These are phyloP conservation scores for Aspergillus texensis DNA, from an alignment of 2,329 filamentous ascomycete species.

Conservation along the genomic window DNA sequence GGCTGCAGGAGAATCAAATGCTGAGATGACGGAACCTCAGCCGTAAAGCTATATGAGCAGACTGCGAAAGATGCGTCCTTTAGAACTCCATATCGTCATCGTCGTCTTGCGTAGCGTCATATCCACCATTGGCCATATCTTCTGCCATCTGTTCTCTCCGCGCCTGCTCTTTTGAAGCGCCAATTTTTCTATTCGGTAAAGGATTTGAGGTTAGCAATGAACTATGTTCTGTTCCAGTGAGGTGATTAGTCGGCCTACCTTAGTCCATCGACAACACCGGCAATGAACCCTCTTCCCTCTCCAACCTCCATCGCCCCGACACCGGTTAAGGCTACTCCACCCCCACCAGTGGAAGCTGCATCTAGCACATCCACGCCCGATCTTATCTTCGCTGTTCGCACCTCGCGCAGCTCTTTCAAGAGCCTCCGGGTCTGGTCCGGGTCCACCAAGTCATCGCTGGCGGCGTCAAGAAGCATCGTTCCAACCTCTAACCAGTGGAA, in stretches of 20 bases:
- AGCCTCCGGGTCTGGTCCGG: slow-evolving; percentile 74
- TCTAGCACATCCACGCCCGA: slow-evolving; percentile 73
- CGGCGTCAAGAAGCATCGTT: slow-evolving; percentile 82
- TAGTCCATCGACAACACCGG: slow-evolving; percentile 83
- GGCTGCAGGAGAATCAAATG: neutral
- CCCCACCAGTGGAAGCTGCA: slow-evolving; percentile 50
- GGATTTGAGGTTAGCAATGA: neutral
- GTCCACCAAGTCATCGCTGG: slow-evolving; percentile 77
- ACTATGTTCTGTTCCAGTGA: neutral
- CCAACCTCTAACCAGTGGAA: slow-evolving; percentile 96
- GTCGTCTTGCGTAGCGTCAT: slow-evolving; percentile 51
- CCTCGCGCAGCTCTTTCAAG: slow-evolving; percentile 80
- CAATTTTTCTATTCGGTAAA: slow-evolving; percentile 64
- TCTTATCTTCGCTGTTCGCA: slow-evolving; percentile 85
- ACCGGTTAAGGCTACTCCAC: slow-evolving; percentile 74
- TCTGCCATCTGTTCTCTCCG: slow-evolving; percentile 77
- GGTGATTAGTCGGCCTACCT: slow-evolving; percentile 43
- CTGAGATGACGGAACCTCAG: neutral
- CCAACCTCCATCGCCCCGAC: slow-evolving; percentile 92
- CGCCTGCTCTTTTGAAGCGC: slow-evolving; percentile 75
- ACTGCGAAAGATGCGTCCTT: slow-evolving; percentile 11
- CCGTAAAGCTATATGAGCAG: neutral
- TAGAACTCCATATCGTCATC: slow-evolving; percentile 61
- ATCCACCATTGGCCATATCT: slow-evolving; percentile 57
- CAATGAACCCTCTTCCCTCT: slow-evolving; percentile 81